phyloP scores from a whole-genome alignment of 257 asterid genomes.

The Cruciata laevipes region DNA sequence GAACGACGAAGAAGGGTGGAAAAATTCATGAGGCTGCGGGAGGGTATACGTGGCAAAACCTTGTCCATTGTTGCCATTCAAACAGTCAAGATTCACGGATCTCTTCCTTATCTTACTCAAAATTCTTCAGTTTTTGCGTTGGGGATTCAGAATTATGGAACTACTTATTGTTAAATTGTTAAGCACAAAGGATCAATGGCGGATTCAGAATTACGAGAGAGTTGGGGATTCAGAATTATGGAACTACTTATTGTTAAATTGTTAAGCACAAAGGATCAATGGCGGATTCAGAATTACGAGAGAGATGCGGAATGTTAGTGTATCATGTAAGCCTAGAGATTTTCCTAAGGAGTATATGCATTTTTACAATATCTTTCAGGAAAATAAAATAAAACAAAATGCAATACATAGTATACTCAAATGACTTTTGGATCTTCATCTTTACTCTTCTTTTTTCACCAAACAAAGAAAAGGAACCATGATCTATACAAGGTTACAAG shows the following conservation, averaged over 20 bases:
- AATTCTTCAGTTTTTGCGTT: not conserved
- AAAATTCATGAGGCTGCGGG: conserved; percentile 23
- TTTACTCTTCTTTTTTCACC: not conserved
- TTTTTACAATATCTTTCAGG: not conserved
- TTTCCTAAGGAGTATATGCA: no score
- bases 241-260: no score
- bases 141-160: no score
- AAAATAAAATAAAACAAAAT: no score
- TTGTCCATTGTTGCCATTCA: conserved; percentile 27
- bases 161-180: no score
- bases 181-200: no score
- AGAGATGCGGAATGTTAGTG: no score
- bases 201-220: no score
- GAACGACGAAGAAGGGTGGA: not conserved
- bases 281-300: no score
- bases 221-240: no score
- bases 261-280: no score
- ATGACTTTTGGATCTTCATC: not conserved
- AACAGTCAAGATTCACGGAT: not conserved
- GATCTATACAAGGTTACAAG: not conserved
- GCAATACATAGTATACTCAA: not conserved
- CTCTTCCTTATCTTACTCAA: not conserved
- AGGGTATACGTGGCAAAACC: conserved; percentile 39
- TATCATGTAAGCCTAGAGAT: no score
- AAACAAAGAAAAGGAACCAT: not conserved